A percentile compares a stretch with the other conserved stretches of the same genome.
Conservation (phyloP, 768 basidiomycete species). For the Mycena chlorophos region DNA sequence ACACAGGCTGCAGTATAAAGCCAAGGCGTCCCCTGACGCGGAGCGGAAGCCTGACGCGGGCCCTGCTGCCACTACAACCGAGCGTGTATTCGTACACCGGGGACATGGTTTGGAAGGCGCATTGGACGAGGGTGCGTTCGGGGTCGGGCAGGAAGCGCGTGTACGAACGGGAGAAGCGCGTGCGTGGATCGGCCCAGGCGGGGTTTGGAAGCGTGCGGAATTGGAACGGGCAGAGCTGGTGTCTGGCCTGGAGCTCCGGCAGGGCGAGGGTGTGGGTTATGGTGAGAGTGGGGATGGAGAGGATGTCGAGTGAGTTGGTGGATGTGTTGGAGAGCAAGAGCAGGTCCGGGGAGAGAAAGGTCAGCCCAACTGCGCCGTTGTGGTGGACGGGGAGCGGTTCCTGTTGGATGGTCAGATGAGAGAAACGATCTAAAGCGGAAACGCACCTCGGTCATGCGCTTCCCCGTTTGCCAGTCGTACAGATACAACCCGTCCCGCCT, state of each 20-base stretch:
- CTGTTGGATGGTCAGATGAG: not conserved
- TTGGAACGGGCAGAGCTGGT: not conserved
- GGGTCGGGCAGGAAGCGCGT: not conserved
- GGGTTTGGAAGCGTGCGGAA: constrained; percentile 1
- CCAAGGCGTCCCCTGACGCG: no score
- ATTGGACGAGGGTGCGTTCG: not conserved
- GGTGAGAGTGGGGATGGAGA: not conserved
- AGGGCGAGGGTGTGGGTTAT: not conserved
- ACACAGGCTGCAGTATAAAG: no score
- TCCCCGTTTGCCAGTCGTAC: not conserved
- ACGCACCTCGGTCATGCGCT: not conserved
- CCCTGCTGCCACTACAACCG: no score
- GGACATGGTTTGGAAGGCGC: not conserved
- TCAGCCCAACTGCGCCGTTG: not conserved
- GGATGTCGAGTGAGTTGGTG: not conserved
- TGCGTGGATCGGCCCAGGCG: not conserved
- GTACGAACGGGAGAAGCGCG: not conserved
- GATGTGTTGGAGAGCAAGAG: not conserved
- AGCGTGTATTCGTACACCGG: no score
- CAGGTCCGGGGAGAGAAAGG: not conserved
- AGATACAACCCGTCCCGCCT: not conserved
- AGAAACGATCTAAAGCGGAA: not conserved
- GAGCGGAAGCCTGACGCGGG: no score
- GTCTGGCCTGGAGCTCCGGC: not conserved
- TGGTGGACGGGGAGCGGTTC: not conserved